Conservation (phyloP, 495 filamentous ascomycete species). For the Penicillium pancosmium region DNA sequence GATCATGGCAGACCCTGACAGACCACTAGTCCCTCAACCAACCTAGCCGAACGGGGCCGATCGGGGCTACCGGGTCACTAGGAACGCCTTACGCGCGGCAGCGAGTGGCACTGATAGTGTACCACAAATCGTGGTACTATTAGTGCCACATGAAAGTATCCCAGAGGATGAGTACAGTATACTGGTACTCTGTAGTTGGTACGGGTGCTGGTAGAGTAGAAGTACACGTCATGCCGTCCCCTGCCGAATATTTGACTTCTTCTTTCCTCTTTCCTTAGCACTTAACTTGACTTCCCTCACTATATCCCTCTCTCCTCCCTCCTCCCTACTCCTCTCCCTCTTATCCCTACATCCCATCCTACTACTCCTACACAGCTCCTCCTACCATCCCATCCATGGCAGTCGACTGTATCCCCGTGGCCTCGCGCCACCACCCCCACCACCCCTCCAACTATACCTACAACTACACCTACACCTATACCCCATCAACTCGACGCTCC, state of each 20-base stretch:
- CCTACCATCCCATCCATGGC: slow-evolving; percentile 13
- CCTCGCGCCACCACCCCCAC: slow-evolving; percentile 31
- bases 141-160: not conserved
- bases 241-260: not conserved
- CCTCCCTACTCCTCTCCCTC: not conserved
- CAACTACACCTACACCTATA: not conserved
- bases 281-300: not conserved
- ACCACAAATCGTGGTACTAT: not conserved
- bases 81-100: not conserved
- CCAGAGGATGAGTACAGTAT: too few relatives aligned
- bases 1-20: not conserved
- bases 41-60: slow-evolving; percentile 1
- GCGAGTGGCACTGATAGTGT: not conserved
- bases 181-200: too few relatives aligned
- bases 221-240: not conserved
- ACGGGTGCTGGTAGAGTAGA: not conserved
- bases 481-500: slow-evolving; percentile 10
- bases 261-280: not conserved
- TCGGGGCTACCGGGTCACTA: not conserved
- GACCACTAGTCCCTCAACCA: not conserved
- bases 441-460: slow-evolving; percentile 24
- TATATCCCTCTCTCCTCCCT: not conserved
- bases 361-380: too few relatives aligned
- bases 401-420: slow-evolving; percentile 29
- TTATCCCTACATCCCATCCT: not conserved